Conservation (phyloP, 768 basidiomycete species). For the Hygrocybe punicea region DNA sequence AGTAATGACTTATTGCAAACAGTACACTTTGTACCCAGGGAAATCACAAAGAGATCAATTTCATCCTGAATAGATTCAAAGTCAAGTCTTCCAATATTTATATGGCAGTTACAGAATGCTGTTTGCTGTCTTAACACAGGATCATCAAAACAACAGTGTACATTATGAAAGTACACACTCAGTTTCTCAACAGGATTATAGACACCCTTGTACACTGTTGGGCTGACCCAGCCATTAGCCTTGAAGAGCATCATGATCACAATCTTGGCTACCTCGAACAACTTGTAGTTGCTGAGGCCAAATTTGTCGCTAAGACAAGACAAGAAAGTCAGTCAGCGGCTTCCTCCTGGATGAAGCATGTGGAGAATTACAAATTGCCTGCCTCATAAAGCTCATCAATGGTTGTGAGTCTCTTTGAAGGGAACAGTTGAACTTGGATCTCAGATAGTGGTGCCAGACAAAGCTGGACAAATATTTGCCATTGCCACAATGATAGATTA, state of each 20-base stretch:
- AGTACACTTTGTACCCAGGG: no score
- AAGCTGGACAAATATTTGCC: no score
- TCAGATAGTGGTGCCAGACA: no score
- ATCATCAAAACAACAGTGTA: not conserved
- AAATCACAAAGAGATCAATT: no score
- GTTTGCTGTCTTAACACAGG: no score
- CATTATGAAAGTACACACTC: constrained; percentile 27
- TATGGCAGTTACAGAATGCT: no score
- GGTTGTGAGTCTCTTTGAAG: constrained; percentile 42
- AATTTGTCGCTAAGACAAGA: constrained; percentile 39
- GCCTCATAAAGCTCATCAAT: constrained; percentile 41
- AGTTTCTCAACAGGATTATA: constrained; percentile 19
- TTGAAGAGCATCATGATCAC: constrained; percentile 46
- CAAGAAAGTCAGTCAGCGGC: not conserved
- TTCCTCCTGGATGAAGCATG: not conserved
- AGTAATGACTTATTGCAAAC: no score
- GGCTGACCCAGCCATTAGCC: constrained; percentile 40
- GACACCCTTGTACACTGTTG: constrained; percentile 43
- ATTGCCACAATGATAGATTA: no score
- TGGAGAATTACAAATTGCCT: constrained; percentile 31
- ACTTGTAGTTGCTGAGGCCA: constrained; percentile 46
- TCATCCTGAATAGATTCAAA: no score
- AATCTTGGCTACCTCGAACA: constrained; percentile 51
- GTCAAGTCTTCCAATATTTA: no score
- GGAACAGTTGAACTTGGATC: constrained; percentile 45